Conservation (phyloP, 2,329 filamentous ascomycete species). For the Xylariaceae sp. region DNA sequence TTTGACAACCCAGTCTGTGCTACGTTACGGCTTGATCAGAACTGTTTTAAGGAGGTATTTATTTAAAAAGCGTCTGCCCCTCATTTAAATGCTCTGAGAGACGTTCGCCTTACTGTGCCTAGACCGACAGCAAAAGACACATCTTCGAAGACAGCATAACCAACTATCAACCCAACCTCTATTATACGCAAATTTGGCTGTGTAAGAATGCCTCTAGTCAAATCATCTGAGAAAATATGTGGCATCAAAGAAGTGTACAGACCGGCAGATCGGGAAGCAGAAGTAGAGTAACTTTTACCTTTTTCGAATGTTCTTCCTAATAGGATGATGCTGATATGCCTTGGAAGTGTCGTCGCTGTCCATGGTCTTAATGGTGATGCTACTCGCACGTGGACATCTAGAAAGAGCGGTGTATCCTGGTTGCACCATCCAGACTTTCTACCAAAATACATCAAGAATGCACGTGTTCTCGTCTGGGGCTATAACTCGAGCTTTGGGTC, state of each 20-base stretch:
- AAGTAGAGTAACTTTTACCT: constrained; percentile 8
- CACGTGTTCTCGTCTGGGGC: constrained; percentile 30
- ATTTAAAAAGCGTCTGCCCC: too few species aligned
- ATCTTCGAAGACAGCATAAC: too few species aligned
- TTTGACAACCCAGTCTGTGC: too few species aligned
- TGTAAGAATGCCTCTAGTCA: too few species aligned
- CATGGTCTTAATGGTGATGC: constrained; percentile 39
- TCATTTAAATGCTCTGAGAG: too few species aligned
- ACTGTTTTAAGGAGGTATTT: too few species aligned
- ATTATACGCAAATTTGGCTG: too few species aligned
- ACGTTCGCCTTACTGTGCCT: too few species aligned
- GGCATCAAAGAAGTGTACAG: constrained; percentile 10
- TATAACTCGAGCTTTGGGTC: constrained; percentile 28
- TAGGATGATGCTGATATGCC: neutral
- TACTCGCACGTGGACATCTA: constrained; percentile 35
- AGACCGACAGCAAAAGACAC: too few species aligned
- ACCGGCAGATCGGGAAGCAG: constrained; percentile 5
- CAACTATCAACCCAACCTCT: too few species aligned
- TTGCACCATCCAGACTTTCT: constrained; percentile 33
- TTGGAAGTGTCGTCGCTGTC: constrained; percentile 36
- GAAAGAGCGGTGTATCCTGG: constrained; percentile 32
- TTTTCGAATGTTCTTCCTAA: neutral
- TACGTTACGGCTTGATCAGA: too few species aligned
- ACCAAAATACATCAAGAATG: constrained; percentile 28
- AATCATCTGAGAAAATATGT: constrained; percentile 4